These are phyloP conservation scores for Schwanniomyces pseudopolymorphus DNA, from an alignment of 805 yeast genomes.

Conservation along the genomic window DNA sequence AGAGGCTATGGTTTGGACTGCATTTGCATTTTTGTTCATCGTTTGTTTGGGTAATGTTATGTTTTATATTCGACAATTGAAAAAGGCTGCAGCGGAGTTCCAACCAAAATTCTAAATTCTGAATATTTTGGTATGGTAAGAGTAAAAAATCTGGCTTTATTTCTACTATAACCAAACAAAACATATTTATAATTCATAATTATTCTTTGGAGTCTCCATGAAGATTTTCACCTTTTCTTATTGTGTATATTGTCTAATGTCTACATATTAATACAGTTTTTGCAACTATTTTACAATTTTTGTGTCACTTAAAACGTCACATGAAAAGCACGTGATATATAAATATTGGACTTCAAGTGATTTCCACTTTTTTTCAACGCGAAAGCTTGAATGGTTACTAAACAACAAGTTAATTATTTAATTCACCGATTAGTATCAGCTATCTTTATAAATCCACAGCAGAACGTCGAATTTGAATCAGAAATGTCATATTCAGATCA, in stretches of 20 bases:
- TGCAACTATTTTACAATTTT: neutral
- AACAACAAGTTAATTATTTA: neutral
- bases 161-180: too few species aligned
- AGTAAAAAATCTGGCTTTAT: too few species aligned
- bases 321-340: conserved; percentile 4
- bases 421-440: neutral
- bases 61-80: conserved; percentile 25
- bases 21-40: conserved; percentile 48
- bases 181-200: too few species aligned
- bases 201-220: too few species aligned
- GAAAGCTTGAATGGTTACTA: neutral
- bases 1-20: conserved; percentile 59
- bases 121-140: too few species aligned
- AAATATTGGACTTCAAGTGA: conserved; percentile 11
- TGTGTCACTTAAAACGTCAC: neutral
- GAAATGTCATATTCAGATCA: conserved; percentile 51
- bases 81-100: conserved; percentile 3
- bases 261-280: neutral
- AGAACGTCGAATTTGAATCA: neutral
- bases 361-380: conserved; percentile 18
- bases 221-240: too few species aligned
- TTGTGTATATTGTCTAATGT: too few species aligned
- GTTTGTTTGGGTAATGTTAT: conserved; percentile 38
- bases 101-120: conserved; percentile 7
- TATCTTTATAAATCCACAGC: neutral